Percentiles rank a stretch among this genome's conserved stretches.
These are phyloP conservation scores for Luvunga scandens DNA, from an alignment of 345 rosid species.

Conservation along the genomic window DNA sequence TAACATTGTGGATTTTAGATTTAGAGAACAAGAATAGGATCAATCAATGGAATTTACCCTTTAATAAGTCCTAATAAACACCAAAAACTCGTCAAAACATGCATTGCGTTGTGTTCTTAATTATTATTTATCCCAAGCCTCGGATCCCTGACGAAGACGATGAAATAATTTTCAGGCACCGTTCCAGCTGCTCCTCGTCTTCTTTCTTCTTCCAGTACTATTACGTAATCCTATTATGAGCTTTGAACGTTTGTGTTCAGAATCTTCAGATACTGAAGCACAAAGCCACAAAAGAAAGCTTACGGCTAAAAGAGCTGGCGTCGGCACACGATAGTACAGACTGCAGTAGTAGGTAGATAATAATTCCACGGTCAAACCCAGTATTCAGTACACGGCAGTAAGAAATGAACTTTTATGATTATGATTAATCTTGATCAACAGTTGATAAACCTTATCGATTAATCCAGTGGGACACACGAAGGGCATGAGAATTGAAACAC, in stretches of 20 bases:
- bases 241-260: background rate
- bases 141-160: background rate
- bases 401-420: background rate
- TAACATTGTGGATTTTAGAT: background rate
- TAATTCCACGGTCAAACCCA: conserved; percentile 15
- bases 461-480: background rate
- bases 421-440: background rate
- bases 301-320: background rate
- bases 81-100: background rate
- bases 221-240: background rate
- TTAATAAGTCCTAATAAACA: no score
- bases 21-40: background rate
- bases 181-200: no score
- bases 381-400: background rate
- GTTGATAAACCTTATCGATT: background rate
- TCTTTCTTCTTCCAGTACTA: background rate
- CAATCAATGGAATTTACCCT: background rate
- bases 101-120: background rate
- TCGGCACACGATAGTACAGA: background rate
- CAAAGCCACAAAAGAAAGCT: background rate
- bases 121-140: background rate
- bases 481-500: background rate
- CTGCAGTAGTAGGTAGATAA: background rate
- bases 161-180: background rate
- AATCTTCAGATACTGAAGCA: background rate